Conservation (phyloP, 345 rosid species). For the Atalantia buxifolia region DNA sequence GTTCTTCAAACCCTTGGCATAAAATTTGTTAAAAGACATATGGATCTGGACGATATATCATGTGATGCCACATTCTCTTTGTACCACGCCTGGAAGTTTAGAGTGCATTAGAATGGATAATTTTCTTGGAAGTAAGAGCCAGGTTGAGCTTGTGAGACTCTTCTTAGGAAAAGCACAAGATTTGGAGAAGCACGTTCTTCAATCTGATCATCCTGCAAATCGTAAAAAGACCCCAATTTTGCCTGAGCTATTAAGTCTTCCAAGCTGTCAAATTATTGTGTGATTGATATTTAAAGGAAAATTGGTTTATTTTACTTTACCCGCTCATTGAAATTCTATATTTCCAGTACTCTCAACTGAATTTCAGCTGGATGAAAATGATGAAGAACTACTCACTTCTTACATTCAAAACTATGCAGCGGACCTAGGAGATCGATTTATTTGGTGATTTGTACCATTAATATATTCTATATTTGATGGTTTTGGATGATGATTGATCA, state of each 20-base stretch:
- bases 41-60: neutral
- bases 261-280: neutral
- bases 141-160: neutral
- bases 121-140: neutral
- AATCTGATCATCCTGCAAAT: neutral
- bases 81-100: no score
- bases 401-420: no score
- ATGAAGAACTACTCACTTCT: no score
- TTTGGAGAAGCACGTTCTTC: neutral
- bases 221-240: neutral
- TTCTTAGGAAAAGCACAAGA: neutral
- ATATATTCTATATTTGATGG: no score
- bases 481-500: no score
- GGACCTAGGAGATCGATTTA: no score
- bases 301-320: no score
- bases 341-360: no score
- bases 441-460: no score
- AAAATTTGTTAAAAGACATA: neutral
- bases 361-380: no score
- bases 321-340: no score
- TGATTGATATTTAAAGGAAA: neutral
- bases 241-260: neutral
- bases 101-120: neutral
- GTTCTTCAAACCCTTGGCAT: neutral
- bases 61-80: no score